Base-by-base conservation (phyloP, 2,329 filamentous ascomycete genomes). In the Lasiodiplodia hormozganensis region DNA sequence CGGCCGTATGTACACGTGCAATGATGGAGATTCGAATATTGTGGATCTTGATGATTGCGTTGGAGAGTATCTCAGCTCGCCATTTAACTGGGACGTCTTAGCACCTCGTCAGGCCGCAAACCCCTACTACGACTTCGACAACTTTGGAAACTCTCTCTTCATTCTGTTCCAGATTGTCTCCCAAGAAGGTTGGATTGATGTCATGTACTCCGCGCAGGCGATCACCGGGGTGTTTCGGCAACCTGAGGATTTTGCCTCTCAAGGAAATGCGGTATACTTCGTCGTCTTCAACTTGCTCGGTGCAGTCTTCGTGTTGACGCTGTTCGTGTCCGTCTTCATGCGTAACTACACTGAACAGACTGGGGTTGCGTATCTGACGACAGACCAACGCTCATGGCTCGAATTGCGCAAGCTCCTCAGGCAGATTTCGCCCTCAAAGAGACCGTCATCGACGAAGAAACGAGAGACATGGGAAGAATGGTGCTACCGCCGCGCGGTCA, bases 291-390 rank as follows among this genome's bases (percentile, higher is more conserved):
- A 99, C 81, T 87, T 99, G 77, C 86, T 99, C 74, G 94, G 94
- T 38, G 96, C 96, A 0, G 95, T 99, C 71, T 99, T 99, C 81
- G 92, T 99, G 70, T 86, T 99, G 76, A 99, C 96, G 1, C 84
- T 99, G 76, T 99, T 99, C 79, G 96, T 99, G 58, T 98, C 96
- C 68, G 96, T 99, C 70, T 99, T 99, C 79, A 99, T 99, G 96
- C 93, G 96, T 70, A 99, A 97, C 79, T 99, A 99, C 80, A 99
- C 96, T 0, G 96, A 99, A 80, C 94, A 98, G 80, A 99, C 96
- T 0, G 96, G 96, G 1, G 96, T 99, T 53, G 96, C 96, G 2
- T 99, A 95, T 78, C 83, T 99, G 74, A 99, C 96, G 0, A 91
- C 94, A 0, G 96, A 99, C 74, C 96, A 99, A 78, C 90, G 96